phyloP scores from a whole-genome alignment of 78 protist species.

The Polysphondylium violaceum region DNA sequence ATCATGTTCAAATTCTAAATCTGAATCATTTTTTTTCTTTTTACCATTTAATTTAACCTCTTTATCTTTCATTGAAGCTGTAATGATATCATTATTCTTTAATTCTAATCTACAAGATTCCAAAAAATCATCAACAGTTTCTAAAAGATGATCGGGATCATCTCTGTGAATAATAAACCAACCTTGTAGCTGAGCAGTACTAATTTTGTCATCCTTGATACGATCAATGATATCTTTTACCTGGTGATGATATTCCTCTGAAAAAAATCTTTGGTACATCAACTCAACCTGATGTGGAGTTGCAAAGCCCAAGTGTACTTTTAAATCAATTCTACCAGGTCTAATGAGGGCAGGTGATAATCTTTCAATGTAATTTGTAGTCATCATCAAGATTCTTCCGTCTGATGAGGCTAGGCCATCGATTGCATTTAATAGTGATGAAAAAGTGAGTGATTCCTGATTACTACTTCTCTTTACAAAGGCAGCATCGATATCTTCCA shows the following conservation, averaged over 20 bases:
- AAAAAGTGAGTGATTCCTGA: conserved; percentile 23
- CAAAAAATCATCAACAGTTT: conserved; percentile 24
- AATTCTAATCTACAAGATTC: conserved; percentile 9
- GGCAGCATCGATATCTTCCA: conserved; percentile 91
- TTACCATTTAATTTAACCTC: neutral
- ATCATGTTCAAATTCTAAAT: too few relatives aligned
- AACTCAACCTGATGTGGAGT: conserved; percentile 34
- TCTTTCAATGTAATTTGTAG: conserved; percentile 88
- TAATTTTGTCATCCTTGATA: conserved; percentile 31
- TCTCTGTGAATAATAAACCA: conserved; percentile 85
- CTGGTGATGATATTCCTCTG: conserved; percentile 6
- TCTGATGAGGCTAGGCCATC: conserved; percentile 88
- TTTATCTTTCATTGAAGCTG: neutral
- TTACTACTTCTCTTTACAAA: conserved; percentile 20
- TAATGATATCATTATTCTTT: neutral
- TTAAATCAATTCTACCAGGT: conserved; percentile 87
- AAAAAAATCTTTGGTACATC: conserved; percentile 77
- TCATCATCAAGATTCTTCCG: conserved; percentile 90
- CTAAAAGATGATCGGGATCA: conserved; percentile 28
- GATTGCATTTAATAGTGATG: conserved; percentile 87
- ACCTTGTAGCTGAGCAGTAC: conserved; percentile 88
- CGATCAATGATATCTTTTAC: neutral
- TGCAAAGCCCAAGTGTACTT: conserved; percentile 65
- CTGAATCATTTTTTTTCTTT: too few relatives aligned
- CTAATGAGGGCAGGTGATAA: conserved; percentile 86